These are phyloP conservation scores for Diplosphaera chodatii DNA, from an alignment of 139 green algal genomes.

Conservation along the genomic window DNA sequence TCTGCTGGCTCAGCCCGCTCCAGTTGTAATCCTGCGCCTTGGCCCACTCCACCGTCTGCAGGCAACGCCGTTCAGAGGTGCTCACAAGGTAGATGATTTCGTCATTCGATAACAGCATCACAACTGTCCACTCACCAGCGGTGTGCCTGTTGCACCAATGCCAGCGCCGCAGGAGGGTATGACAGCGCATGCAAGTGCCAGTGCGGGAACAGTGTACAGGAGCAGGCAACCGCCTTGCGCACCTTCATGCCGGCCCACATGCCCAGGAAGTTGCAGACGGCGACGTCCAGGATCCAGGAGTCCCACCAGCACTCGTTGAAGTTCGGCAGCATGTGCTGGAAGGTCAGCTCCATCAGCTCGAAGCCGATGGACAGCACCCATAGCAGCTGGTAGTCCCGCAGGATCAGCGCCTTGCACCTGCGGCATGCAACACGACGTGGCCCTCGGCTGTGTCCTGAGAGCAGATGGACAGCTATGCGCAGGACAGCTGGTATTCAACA, in stretches of 20 bases:
- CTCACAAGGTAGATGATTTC: too few species aligned
- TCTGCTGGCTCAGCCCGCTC: slow-evolving; percentile 55
- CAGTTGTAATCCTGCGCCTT: slow-evolving; percentile 48
- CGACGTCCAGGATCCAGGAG: slow-evolving; percentile 83
- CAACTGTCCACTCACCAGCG: too few species aligned
- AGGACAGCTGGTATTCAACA: too few species aligned
- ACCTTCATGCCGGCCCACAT: slow-evolving; percentile 34
- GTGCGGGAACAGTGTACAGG: too few species aligned
- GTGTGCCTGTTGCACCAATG: too few species aligned
- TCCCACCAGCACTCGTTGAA: slow-evolving; percentile 98
- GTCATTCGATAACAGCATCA: too few species aligned
- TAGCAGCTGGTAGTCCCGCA: slow-evolving; percentile 66
- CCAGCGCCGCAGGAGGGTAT: too few species aligned
- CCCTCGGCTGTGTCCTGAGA: too few species aligned
- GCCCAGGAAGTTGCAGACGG: slow-evolving; percentile 76
- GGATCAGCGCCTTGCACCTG: slow-evolving; percentile 66
- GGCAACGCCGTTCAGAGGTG: too few species aligned
- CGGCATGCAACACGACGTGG: too few species aligned
- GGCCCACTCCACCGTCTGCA: neutral
- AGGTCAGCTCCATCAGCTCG: slow-evolving; percentile 58
- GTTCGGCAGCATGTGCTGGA: slow-evolving; percentile 88
- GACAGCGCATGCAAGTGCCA: too few species aligned
- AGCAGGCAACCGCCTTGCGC: neutral
- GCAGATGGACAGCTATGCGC: too few species aligned
- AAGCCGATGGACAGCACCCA: slow-evolving; percentile 56